These are phyloP conservation scores for Diplodia mutila DNA, from an alignment of 2,329 filamentous ascomycete genomes.

Conservation along the genomic window DNA sequence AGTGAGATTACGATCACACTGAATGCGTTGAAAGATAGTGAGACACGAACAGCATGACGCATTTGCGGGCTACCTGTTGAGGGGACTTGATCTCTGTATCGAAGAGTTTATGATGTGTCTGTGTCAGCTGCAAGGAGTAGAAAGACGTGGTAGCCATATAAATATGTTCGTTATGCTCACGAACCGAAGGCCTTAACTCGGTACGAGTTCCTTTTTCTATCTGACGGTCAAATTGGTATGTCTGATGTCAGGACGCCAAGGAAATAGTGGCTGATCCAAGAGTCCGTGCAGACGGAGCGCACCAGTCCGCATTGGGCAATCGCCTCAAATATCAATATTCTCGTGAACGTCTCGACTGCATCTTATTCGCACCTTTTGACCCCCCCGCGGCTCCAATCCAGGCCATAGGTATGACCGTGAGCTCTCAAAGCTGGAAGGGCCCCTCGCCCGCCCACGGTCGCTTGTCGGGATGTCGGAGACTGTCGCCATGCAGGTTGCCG, in stretches of 20 bases:
- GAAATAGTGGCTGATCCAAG: not conserved
- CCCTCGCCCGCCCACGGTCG: not conserved
- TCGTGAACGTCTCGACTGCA: not conserved
- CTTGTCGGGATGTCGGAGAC: not conserved
- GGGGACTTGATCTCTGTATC: not conserved
- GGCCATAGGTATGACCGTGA: not conserved
- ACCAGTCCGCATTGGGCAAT: not conserved
- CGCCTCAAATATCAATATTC: not conserved
- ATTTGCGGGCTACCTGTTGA: not conserved
- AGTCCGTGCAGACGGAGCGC: not conserved
- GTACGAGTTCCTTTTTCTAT: no score
- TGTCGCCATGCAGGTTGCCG: not conserved
- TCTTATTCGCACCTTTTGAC: not conserved
- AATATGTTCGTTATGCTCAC: not conserved
- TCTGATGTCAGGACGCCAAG: constrained; percentile 16
- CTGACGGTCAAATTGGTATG: not conserved
- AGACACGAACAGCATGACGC: not conserved
- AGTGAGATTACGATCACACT: not conserved
- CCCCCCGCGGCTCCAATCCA: not conserved
- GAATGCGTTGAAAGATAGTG: constrained; percentile 5
- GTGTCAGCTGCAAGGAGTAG: no score
- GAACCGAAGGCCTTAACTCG: not conserved
- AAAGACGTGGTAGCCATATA: no score
- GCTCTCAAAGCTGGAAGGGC: no score
- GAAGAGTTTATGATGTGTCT: not conserved